Conservation (phyloP, 495 filamentous ascomycete genomes). For the Chaetomium tenue region DNA sequence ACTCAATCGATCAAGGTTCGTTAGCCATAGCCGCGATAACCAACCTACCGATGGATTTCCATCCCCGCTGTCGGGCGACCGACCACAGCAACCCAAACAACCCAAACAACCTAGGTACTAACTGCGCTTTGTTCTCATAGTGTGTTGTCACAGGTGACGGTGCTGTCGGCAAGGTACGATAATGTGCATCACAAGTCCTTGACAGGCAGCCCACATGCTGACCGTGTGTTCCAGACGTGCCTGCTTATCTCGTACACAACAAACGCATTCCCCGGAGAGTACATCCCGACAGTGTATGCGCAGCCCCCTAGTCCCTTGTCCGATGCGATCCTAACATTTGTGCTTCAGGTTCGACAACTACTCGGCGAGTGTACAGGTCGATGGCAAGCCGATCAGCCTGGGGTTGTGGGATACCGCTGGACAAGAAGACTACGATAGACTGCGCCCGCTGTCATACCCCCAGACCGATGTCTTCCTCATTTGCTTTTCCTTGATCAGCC, state of each 20-base stretch:
- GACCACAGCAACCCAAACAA: not conserved
- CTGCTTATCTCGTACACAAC: slow-evolving; percentile 98
- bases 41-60: slow-evolving; percentile 22
- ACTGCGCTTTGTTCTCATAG: slow-evolving; percentile 48
- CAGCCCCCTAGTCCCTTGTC: slow-evolving; percentile 57
- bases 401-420: slow-evolving; percentile 99
- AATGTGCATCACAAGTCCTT: not conserved
- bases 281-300: slow-evolving; percentile 96
- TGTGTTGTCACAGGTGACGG: slow-evolving; percentile 99
- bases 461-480: slow-evolving; percentile 98
- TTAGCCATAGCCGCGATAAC: slow-evolving; percentile 12
- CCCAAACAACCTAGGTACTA: slow-evolving; percentile 21
- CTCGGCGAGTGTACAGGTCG: slow-evolving; percentile 97
- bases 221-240: slow-evolving; percentile 70
- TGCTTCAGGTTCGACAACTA: slow-evolving; percentile 90
- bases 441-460: slow-evolving; percentile 92
- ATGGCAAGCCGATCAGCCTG: slow-evolving; percentile 93
- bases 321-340: slow-evolving; percentile 33
- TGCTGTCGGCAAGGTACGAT: slow-evolving; percentile 91
- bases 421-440: slow-evolving; percentile 96
- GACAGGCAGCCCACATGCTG: not conserved
- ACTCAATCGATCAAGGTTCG: slow-evolving; percentile 60
- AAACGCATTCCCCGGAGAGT: slow-evolving; percentile 98
- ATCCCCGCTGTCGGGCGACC: slow-evolving; percentile 12
- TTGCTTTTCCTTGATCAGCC: slow-evolving; percentile 98